Evolutionary conservation across 2,329 filamentous ascomycete genomes (phyloP), one percentile per base, ranked within the genome.

Genomic region (Penicillium thymicola): DNA sequence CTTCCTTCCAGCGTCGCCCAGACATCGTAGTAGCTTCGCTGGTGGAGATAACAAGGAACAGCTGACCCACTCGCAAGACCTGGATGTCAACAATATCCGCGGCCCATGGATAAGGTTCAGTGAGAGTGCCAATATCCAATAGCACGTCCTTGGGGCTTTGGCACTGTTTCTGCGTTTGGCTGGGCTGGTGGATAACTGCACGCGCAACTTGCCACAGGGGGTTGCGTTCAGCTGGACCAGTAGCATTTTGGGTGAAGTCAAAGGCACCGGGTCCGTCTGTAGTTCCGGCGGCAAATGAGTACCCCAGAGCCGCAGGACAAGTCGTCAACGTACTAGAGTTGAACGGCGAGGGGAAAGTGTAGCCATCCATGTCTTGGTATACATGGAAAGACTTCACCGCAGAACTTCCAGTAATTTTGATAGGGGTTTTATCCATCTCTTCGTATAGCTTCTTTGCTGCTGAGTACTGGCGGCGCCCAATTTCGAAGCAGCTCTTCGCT

Each of bases 21-120:
- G 90, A 85, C 93, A 97, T 97, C 5, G 92, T 97, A 0, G 89
- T 94, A 1, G 89, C 91, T 74, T 97, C 93, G 30, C 91, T 91
- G 0, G 92, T 89, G 32, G 88, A 89, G 28, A 96, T 85, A 59
- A 97, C 86, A 59, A 97, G 88, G 55, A 95, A 79, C 7, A 97
- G 76, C 67, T 94, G 89, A 0, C 93, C 93, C 0, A 93, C 88
- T 13, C 93, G 88, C 14, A 97, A 80, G 30, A 89, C 81, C 70
- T 97, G 93, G 10, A 97, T 82, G 70, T 97, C 91, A 44, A 96
- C 92, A 45, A 97, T 86, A 65, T 97, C 97, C 0, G 93, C 90
- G 0, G 89, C 87, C 93, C 93, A 97, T 7, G 84, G 78, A 72
- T 97, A 97, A 0, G 93, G 93, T 10, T 75, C 76, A 4, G 79